These are phyloP conservation scores for Cudoniella acicularis DNA, from an alignment of 495 filamentous ascomycete species.

Conservation along the genomic window DNA sequence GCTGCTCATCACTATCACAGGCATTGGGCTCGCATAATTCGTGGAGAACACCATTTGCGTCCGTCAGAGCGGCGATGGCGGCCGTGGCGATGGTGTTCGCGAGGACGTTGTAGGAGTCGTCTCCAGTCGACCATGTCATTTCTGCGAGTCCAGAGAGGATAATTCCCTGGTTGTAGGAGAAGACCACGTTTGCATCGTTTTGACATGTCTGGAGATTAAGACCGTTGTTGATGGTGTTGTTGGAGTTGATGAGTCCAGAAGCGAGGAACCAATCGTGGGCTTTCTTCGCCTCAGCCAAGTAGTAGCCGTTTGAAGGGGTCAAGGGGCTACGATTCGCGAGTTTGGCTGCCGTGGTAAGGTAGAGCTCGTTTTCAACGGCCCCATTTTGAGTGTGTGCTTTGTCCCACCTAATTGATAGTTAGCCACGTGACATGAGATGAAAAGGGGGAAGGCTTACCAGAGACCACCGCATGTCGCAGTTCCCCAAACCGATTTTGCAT, in stretches of 20 bases:
- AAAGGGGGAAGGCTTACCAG: slow-evolving; percentile 30
- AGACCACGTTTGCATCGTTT: slow-evolving; percentile 55
- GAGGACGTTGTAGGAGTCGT: slow-evolving; percentile 41
- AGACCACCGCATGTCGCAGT: slow-evolving; percentile 58
- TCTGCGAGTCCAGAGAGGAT: slow-evolving; percentile 70
- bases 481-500: slow-evolving; percentile 48
- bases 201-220: slow-evolving; percentile 48
- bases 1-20: slow-evolving; percentile 54
- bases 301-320: slow-evolving; percentile 40
- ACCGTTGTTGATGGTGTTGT: slow-evolving; percentile 69
- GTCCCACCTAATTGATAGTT: slow-evolving; percentile 46
- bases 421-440: not conserved
- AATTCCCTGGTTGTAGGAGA: slow-evolving; percentile 80
- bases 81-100: slow-evolving; percentile 65
- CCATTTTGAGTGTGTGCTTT: slow-evolving; percentile 55
- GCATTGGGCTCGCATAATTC: slow-evolving; percentile 57
- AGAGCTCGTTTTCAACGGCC: slow-evolving; percentile 75
- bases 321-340: slow-evolving; percentile 59
- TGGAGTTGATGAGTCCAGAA: slow-evolving; percentile 59
- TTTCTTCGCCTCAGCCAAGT: slow-evolving; percentile 51
- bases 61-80: slow-evolving; percentile 51
- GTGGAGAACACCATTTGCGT: slow-evolving; percentile 56
- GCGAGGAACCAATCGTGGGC: slow-evolving; percentile 66
- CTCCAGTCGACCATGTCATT: slow-evolving; percentile 44
- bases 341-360: slow-evolving; percentile 63